Base-by-base conservation (phyloP, 2,329 filamentous ascomycete species). In the Phyllosticta paracitricarpa region DNA sequence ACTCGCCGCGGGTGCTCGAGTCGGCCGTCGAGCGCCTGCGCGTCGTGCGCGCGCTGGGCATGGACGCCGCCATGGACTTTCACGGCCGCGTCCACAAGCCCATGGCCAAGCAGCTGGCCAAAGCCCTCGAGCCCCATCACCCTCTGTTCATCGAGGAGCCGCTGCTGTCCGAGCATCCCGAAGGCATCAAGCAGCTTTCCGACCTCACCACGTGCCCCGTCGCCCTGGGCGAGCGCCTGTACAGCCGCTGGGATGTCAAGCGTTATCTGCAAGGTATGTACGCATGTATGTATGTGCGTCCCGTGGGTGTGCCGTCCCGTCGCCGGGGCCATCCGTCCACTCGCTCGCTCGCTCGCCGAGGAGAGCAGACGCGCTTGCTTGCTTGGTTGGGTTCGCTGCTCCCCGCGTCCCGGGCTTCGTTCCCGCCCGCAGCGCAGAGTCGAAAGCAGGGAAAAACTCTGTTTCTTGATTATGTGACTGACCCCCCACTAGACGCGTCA, bases 61-160 rank as follows among this genome's bases (percentile, higher is more conserved):
- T 92, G 66, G 88, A 91, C 61, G 88, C 82, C 0, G 89, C 85
- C 1, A 79, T 92, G 26, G 89, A 92, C 67, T 91, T 91, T 72
- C 89, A 92, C 69, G 89, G 89, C 2, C 82, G 88, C 8, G 77
- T 90, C 0, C 88, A 91, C 73, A 87, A 87, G 64, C 86, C 87
- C n/a, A 91, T 91, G 87, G 88, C 88, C 0, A 89, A 89, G 66
- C 88, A 91, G 66, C 79, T 92, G 2, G 86, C 86, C 1, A 81
- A 81, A 62, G 78, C 81, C 0, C 78, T 91, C 0, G 87, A 87
- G 64, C 86, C 87, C 0, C 81, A 89, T 65, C 78, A 79, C 1
- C 88, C 88, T 0, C 75, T 91, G n/a, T 91, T 91, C 70, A 85
- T 91, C 53, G 88, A 91, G 69, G 88, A 91, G 65, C 87, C 87